A percentile compares a stretch with the other conserved stretches of the same genome.
These are phyloP conservation scores for Pseudonitzschia multiseries DNA, from an alignment of 108 stramenopile genomes.

Conservation along the genomic window DNA sequence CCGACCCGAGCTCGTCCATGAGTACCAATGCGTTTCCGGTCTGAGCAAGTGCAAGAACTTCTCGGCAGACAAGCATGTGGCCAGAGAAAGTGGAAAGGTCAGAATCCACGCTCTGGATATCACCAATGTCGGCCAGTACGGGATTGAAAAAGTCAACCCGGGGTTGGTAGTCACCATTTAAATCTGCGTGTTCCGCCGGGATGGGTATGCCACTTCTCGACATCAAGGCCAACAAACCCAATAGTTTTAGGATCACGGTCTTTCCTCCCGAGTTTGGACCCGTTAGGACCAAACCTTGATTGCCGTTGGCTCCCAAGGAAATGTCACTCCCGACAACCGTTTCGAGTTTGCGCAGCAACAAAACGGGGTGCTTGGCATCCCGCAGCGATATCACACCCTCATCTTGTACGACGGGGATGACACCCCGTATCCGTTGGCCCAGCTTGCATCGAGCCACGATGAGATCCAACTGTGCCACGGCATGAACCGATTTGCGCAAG, in stretches of 20 bases:
- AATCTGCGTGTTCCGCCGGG: constrained; percentile 44
- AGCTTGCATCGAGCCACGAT: constrained; percentile 68
- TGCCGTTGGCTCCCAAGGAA: constrained; percentile 67
- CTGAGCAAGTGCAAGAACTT: constrained; percentile 60
- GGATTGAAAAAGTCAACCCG: constrained; percentile 87
- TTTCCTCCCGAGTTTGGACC: constrained; percentile 95
- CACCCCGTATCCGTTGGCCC: constrained; percentile 62
- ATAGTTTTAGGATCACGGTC: constrained; percentile 88
- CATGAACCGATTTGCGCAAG: constrained; percentile 51
- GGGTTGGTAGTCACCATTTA: constrained; percentile 38
- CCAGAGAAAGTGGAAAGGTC: constrained; percentile 94
- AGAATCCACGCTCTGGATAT: constrained; percentile 89
- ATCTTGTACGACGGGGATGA: constrained; percentile 76
- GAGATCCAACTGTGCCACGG: constrained; percentile 78
- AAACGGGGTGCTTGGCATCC: constrained; percentile 88
- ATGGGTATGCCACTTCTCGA: constrained; percentile 88
- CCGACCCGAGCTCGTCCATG: constrained; percentile 94
- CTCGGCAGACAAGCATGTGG: constrained; percentile 86
- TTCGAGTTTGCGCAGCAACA: constrained; percentile 67
- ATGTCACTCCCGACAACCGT: constrained; percentile 88
- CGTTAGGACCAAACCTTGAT: constrained; percentile 85
- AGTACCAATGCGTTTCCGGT: constrained; percentile 73
- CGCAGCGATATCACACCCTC: constrained; percentile 76
- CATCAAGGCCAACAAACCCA: constrained; percentile 89
- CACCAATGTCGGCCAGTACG: constrained; percentile 93